phyloP scores from a whole-genome alignment of 257 asterid genomes.

The Cinchona pubescens region DNA sequence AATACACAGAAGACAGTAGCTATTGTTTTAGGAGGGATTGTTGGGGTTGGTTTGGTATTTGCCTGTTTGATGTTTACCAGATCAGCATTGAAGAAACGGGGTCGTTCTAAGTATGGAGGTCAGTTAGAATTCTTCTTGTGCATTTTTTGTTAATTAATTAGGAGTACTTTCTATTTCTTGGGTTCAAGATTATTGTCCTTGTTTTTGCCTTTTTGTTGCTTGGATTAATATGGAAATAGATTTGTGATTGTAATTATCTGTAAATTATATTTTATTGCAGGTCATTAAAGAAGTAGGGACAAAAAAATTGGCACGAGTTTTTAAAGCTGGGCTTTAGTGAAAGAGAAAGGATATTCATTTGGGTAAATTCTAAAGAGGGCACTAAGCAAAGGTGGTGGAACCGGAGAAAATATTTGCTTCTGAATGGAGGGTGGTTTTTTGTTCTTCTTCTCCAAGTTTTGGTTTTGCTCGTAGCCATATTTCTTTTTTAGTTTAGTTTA shows the following conservation, averaged over 20 bases:
- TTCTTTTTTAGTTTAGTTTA: not conserved
- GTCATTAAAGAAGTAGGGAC: constrained; percentile 4
- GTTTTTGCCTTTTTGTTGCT: not conserved
- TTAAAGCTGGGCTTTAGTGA: constrained; percentile 17
- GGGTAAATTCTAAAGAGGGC: constrained; percentile 15
- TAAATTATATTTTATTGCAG: constrained; percentile 11
- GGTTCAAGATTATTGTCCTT: not conserved
- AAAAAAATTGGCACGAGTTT: constrained; percentile 10
- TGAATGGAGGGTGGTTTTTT: not conserved
- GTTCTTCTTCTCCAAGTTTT: constrained; percentile 29
- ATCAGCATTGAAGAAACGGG: constrained; percentile 63
- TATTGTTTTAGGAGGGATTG: constrained; percentile 67
- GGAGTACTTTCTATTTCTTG: not conserved
- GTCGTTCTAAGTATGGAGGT: constrained; percentile 44
- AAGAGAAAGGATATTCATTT: constrained; percentile 1
- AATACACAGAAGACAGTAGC: constrained; percentile 72
- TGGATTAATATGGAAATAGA: not conserved
- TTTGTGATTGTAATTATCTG: not conserved
- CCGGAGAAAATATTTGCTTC: constrained; percentile 8
- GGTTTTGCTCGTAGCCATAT: not conserved
- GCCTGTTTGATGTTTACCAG: constrained; percentile 59
- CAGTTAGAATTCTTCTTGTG: not conserved
- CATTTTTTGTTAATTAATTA: not conserved
- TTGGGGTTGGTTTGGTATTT: constrained; percentile 57
- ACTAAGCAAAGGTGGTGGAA: constrained; percentile 4